Evolutionary conservation across 441 rosid species (phyloP).

Genomic region (Populus hybrid): DNA sequence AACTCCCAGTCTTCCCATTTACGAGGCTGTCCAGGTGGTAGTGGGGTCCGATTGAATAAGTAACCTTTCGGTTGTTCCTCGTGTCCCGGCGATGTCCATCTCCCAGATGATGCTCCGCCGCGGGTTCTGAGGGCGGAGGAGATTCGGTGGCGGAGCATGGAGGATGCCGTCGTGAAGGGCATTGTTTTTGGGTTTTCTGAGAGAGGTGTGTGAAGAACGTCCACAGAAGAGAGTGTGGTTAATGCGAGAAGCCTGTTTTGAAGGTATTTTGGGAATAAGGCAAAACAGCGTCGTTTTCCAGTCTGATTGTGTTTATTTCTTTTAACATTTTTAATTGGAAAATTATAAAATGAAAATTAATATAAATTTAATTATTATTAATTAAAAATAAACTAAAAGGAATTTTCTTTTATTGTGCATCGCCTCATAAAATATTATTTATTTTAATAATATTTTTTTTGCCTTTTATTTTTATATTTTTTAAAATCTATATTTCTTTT

Average conservation of each 20-base stretch:
- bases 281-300: neutral
- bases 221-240: neutral
- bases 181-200: neutral
- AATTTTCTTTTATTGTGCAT: no score
- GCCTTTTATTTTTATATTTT: no score
- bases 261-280: neutral
- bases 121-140: slow-evolving; percentile 30
- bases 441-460: no score
- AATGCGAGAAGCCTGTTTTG: neutral
- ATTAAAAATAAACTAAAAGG: no score
- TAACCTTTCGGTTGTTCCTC: slow-evolving; percentile 81
- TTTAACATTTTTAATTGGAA: no score
- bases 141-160: slow-evolving; percentile 62
- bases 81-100: slow-evolving; percentile 74
- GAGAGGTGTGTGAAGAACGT: neutral
- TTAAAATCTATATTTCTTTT: no score
- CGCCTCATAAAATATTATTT: no score
- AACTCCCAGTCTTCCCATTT: slow-evolving; percentile 99
- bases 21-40: slow-evolving; percentile 76
- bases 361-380: no score
- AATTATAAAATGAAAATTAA: neutral
- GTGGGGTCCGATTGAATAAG: slow-evolving; percentile 67
- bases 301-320: neutral
- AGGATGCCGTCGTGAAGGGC: slow-evolving; percentile 30
- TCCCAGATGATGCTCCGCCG: slow-evolving; percentile 50